These are phyloP conservation scores for Boletus tomentosulus DNA, from an alignment of 768 basidiomycete species.

Conservation along the genomic window DNA sequence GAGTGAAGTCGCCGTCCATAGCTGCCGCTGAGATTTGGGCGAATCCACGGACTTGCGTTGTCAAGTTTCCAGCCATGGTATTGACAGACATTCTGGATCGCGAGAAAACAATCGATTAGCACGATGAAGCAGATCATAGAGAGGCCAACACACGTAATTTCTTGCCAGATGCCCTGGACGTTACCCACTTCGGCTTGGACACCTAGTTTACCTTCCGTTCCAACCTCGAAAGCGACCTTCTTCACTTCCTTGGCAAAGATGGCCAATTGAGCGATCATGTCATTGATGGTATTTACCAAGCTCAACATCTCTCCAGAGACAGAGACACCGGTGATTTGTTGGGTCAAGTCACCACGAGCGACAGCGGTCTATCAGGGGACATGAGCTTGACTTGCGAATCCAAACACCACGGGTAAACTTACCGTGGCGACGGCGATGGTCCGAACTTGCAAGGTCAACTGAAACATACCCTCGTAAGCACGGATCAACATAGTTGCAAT, in stretches of 20 bases:
- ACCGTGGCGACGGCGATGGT: conserved; percentile 92
- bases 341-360: conserved; percentile 87
- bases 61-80: conserved; percentile 94
- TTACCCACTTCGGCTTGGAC: conserved; percentile 97
- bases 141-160: conserved; percentile 76
- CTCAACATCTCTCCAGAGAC: conserved; percentile 96
- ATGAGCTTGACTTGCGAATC: neutral
- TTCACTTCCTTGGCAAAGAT: conserved; percentile 81
- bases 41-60: conserved; percentile 98
- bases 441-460: conserved; percentile 91
- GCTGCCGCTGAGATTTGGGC: conserved; percentile 98
- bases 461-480: conserved; percentile 7
- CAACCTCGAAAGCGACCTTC: conserved; percentile 95
- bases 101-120: neutral
- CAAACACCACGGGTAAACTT: conserved; percentile 23
- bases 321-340: conserved; percentile 88
- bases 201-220: conserved; percentile 97
- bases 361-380: conserved; percentile 66
- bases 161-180: conserved; percentile 97
- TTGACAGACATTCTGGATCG: conserved; percentile 81
- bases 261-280: conserved; percentile 67
- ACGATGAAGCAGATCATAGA: neutral
- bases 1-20: conserved; percentile 97
- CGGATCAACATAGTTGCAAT: neutral
- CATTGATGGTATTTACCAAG: conserved; percentile 96